These are phyloP conservation scores for Cladobotryum mycophilum DNA, from an alignment of 2,329 filamentous ascomycete genomes.

Conservation along the genomic window DNA sequence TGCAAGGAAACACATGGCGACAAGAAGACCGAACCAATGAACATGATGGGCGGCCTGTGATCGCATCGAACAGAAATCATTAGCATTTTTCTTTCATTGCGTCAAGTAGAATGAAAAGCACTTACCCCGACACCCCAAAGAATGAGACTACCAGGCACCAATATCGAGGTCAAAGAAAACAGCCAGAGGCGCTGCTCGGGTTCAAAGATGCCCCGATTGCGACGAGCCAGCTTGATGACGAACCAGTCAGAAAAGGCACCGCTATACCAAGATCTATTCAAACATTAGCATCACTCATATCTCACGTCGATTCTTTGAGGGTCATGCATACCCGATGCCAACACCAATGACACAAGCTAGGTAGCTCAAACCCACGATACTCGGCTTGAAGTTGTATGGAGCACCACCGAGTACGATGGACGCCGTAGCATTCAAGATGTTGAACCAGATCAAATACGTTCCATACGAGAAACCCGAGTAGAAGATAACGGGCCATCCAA, in stretches of 20 bases:
- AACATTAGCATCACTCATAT: neutral
- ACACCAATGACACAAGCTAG: conserved; percentile 31
- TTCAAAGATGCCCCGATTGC: conserved; percentile 36
- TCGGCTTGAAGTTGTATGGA: conserved; percentile 33
- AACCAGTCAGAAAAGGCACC: conserved; percentile 25
- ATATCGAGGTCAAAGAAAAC: conserved; percentile 24
- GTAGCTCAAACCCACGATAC: conserved; percentile 34
- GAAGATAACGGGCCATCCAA: conserved; percentile 37
- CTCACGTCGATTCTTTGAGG: neutral
- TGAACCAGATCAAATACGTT: conserved; percentile 37
- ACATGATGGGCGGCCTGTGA: conserved; percentile 26
- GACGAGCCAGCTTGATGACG: conserved; percentile 31
- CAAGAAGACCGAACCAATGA: conserved; percentile 37
- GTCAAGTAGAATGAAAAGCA: neutral
- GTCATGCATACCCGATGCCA: conserved; percentile 19
- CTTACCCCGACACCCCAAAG: conserved; percentile 29
- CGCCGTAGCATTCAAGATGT: conserved; percentile 37
- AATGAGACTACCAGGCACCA: conserved; percentile 24
- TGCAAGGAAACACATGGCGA: conserved; percentile 33
- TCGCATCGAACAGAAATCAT: neutral
- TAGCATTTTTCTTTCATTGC: too few relatives aligned
- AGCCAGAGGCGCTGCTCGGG: conserved; percentile 38
- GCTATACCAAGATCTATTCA: conserved; percentile 11
- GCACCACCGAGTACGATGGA: conserved; percentile 32
- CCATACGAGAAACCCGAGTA: conserved; percentile 38